A percentile compares a stretch with the other conserved stretches of the same genome.
Conservation (phyloP, 2,329 filamentous ascomycete species). For the Fusarium irregulare region DNA sequence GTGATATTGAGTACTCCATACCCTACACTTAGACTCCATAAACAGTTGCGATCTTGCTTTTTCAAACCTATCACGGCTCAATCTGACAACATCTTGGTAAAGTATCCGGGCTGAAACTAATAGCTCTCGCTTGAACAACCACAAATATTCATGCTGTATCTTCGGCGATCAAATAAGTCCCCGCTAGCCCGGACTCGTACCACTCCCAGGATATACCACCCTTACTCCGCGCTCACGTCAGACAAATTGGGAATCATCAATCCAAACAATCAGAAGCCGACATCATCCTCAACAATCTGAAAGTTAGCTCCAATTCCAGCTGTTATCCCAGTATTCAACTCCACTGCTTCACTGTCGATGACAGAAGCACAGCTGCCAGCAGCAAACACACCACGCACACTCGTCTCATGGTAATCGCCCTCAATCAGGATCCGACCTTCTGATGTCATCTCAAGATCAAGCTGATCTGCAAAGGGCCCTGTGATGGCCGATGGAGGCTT, state of each 20-base stretch:
- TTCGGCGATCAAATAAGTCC: not conserved
- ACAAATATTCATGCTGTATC: not conserved
- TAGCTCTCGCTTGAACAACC: no score
- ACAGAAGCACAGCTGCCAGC: not conserved
- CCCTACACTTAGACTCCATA: no score
- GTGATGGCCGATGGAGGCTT: accelerated
- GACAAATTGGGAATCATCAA: not conserved
- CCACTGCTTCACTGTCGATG: accelerated
- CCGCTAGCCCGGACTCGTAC: not conserved
- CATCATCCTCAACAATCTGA: conserved; percentile 16
- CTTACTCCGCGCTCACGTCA: not conserved
- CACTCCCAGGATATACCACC: not conserved
- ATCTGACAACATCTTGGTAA: no score
- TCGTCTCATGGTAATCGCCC: not conserved
- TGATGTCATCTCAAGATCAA: not conserved
- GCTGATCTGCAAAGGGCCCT: not conserved
- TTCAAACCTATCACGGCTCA: no score
- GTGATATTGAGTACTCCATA: no score
- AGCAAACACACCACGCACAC: not conserved
- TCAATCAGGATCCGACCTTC: not conserved
- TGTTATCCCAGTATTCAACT: not conserved
- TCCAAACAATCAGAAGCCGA: accelerated
- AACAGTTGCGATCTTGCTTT: no score
- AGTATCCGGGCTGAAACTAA: no score
- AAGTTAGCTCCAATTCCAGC: conserved; percentile 4